Evolutionary conservation across 2,329 filamentous ascomycete genomes (phyloP), one percentile per base, ranked within the genome.

Genomic region (Madurella fahalii): DNA sequence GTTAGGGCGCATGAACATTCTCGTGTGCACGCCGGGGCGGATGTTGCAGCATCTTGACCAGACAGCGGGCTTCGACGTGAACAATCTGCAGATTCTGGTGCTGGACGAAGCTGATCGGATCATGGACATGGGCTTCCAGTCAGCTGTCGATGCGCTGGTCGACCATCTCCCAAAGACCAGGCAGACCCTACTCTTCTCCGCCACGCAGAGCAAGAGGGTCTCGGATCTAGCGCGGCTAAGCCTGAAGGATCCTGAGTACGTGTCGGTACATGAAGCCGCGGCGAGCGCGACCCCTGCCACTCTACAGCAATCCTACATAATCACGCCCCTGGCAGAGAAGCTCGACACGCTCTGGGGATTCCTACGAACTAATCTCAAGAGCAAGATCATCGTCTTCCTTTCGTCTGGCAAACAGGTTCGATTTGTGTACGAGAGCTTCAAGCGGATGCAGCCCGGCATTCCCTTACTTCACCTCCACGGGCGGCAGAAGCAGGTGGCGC

Each of bases 1-100:
- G 34, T 69, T 99, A 57, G 83, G 84, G 2, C 83, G 90, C 60
- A 97, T 99, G 93, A 99, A 97, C 68, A 97, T 99, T 46, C 74
- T 99, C 25, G 90, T 99, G 9, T 95, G 92, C 66, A 99, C 94
- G 1, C 94, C 94, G 0, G 94, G 94, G 1, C 84, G 94, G 37
- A 95, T 99, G 80, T 74, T 97, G 63, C 94, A 99, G 72, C 94
- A 99, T 71, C 77, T 99, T 65, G 93, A 95, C 66, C 92, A 96
- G 75, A 97, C 93, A 0, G 89, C 90, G 0, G 85, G 87, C 16
- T 88, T 99, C 67, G 90, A 93, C 61, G 88, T 93, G 59, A 87
- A 94, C 68, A 94, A 95, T 68, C 71, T 99, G 60, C 90, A 95
- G 73, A 89, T 99, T 69, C 76, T 99, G 48, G 92, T 99, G 0